These are phyloP conservation scores for Colletotrichum sublineola DNA, from an alignment of 2,329 filamentous ascomycete genomes.

Conservation along the genomic window DNA sequence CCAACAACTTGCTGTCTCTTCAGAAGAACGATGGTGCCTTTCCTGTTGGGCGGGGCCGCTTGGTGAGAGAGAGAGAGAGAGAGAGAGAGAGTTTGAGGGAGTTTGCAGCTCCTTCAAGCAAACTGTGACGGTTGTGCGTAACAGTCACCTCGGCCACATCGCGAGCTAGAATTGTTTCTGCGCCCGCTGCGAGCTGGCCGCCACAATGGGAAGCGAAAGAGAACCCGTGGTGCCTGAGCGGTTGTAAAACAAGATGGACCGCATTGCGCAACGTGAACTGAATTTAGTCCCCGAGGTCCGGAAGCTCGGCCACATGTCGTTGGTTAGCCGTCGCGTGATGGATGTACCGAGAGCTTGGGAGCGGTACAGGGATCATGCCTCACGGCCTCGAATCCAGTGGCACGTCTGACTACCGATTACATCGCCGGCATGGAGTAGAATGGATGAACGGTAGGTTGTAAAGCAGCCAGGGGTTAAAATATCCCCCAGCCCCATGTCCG, in stretches of 20 bases:
- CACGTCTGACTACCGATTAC: background rate
- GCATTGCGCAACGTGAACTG: background rate
- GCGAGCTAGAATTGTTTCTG: background rate
- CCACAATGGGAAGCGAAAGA: background rate
- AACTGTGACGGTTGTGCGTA: background rate
- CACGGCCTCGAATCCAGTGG: too few relatives aligned
- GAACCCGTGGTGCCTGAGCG: too few relatives aligned
- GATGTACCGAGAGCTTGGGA: background rate
- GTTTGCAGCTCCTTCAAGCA: background rate
- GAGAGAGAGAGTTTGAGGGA: background rate
- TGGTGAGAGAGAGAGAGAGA: too few relatives aligned
- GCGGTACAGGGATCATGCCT: background rate
- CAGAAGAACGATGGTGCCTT: too few relatives aligned
- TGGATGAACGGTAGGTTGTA: background rate
- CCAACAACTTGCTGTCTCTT: too few relatives aligned
- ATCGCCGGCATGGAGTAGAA: background rate
- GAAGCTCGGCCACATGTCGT: background rate
- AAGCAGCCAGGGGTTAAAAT: background rate
- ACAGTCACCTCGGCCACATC: background rate
- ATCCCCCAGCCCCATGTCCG: background rate
- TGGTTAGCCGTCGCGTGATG: background rate
- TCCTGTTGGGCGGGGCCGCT: too few relatives aligned
- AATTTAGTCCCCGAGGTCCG: background rate
- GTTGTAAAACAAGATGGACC: background rate
- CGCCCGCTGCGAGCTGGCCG: too few relatives aligned